Base-by-base conservation (phyloP, 352 stramenopile genomes). In the Globisporangium irregulare region DNA sequence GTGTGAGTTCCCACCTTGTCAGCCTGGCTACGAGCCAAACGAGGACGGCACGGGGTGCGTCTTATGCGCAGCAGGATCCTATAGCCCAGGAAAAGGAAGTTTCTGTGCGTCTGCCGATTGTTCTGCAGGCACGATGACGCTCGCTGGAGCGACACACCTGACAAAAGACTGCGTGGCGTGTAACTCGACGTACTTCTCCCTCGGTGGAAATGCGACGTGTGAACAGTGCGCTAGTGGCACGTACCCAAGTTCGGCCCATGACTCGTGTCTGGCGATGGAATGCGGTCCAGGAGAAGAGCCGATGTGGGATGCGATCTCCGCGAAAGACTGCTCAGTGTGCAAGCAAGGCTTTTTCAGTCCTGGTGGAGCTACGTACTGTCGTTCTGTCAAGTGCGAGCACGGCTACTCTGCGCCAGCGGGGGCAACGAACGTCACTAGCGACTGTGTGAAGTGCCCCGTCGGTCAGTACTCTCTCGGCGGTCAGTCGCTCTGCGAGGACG, bases 11-110 rank as follows among this genome's bases (percentile, higher is more conserved):
- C 76, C 76, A 4, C 50, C 51, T 10, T 86, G 79, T n/a, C 57
- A 74, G 14, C 59, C 76, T n/a, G 79, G 74, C n/a, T 81, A 73
- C 57, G 74, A 84, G 59, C 79, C 79, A 0, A 76, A 73, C 18
- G 72, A 71, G 32, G 54, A 74, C 38, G 76, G 79, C 57, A 68
- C 67, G 0, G 60, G 15, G 4, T 86, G 79, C 34, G 2, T 73
- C 0, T 22, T 73, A 22, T 86, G 79, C 51, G 22, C 53, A 0
- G 67, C 56, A 6, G 79, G 76, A 14, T 67, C 65, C 7, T 86
- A 71, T 67, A 81, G 73, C 25, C 27, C 41, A 0, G 79, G 79
- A 9, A 62, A 72, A 4, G 73, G 74, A 24, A 43, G n/a, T 0
- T 76, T 78, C 43, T 86, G 79, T 36, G 56, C 74, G 20, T 34